phyloP scores from a whole-genome alignment of 495 filamentous ascomycete species.

The Letharia columbiana region DNA sequence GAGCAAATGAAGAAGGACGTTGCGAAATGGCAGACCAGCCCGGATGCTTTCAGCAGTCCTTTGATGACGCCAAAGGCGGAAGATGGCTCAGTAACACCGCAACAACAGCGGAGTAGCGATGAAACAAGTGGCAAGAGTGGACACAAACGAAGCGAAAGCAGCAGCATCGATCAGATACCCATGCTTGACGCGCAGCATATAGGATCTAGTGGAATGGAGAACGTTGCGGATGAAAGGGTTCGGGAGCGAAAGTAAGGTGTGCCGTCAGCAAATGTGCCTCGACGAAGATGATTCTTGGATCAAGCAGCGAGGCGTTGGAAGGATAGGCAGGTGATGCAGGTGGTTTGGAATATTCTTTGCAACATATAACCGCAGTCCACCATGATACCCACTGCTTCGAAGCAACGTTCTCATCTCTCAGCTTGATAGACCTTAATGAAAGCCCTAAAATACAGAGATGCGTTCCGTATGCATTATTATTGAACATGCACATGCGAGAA shows the following conservation, averaged over 20 bases:
- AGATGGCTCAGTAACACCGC: slow-evolving; percentile 21
- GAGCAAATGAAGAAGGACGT: slow-evolving; percentile 86
- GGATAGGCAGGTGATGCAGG: background rate
- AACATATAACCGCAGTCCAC: background rate
- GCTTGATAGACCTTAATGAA: background rate
- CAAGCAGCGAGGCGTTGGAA: background rate
- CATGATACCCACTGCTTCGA: background rate
- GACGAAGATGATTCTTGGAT: background rate
- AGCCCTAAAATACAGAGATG: background rate
- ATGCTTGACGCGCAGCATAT: slow-evolving; percentile 41
- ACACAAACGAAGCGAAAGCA: slow-evolving; percentile 20
- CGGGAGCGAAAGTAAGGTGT: slow-evolving; percentile 10
- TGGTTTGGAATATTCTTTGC: background rate
- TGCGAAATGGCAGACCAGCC: slow-evolving; percentile 68
- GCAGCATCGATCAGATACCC: slow-evolving; percentile 47
- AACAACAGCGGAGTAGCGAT: slow-evolving; percentile 8
- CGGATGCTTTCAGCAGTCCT: slow-evolving; percentile 38
- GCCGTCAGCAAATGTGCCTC: background rate
- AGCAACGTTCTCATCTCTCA: background rate
- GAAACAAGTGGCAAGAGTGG: slow-evolving; percentile 9
- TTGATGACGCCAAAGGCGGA: slow-evolving; percentile 31
- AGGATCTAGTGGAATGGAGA: slow-evolving; percentile 37
- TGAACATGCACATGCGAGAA: too few relatives aligned
- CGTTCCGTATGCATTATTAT: too few relatives aligned
- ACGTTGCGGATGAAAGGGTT: slow-evolving; percentile 18